Conservation (phyloP, 1,139 yeast genomes). For the Blastobotrys ciferrii region DNA sequence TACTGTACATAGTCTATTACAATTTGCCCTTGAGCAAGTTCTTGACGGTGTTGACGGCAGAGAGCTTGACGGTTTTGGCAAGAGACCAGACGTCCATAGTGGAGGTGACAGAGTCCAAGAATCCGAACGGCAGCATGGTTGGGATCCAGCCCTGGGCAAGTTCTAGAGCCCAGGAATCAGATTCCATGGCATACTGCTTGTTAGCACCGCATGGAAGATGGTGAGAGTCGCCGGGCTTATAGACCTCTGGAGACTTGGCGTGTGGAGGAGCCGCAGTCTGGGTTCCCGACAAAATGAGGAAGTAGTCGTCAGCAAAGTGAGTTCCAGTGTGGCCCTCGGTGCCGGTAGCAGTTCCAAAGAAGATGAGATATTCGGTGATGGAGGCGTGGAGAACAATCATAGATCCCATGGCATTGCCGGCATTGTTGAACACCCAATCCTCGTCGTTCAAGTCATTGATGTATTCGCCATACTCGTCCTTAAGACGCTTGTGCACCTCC, state of each 20-base stretch:
- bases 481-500: constrained; percentile 58
- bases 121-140: constrained; percentile 94
- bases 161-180: constrained; percentile 75
- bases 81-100: constrained; percentile 77
- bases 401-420: constrained; percentile 99
- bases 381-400: constrained; percentile 96
- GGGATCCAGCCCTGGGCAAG: constrained; percentile 99
- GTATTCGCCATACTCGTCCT: constrained; percentile 61
- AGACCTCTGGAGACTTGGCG: constrained; percentile 60
- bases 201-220: constrained; percentile 67
- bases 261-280: constrained; percentile 70
- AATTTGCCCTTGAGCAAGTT: constrained; percentile 69
- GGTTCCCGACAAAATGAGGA: constrained; percentile 78
- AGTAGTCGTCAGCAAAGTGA: constrained; percentile 94
- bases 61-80: constrained; percentile 62
- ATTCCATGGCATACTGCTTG: constrained; percentile 83
- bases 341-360: constrained; percentile 85
- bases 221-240: constrained; percentile 71
- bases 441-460: constrained; percentile 68
- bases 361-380: constrained; percentile 81
- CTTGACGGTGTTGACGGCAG: constrained; percentile 72
- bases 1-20: constrained; percentile 38
- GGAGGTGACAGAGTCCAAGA: constrained; percentile 72
- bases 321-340: constrained; percentile 97
- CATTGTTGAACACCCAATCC: constrained; percentile 95